Evolutionary conservation across 2,329 filamentous ascomycete genomes (phyloP).

Genomic region (Cytospora leucostoma): DNA sequence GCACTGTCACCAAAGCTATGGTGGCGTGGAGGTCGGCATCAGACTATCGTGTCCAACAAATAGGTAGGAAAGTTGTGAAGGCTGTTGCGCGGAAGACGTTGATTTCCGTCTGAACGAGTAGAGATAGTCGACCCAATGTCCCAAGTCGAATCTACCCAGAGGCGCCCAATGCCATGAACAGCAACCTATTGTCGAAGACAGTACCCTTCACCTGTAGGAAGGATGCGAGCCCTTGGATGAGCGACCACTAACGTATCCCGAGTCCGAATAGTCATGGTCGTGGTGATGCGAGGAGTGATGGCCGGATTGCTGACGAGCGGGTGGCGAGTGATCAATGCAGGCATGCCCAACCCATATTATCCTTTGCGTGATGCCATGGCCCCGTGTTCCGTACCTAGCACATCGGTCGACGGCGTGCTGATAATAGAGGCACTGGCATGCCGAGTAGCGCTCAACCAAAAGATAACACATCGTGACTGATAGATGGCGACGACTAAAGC

Average conservation of each 20-base stretch:
- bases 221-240: conserved; percentile 46
- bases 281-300: conserved; percentile 41
- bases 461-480: conserved; percentile 76
- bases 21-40: conserved; percentile 43
- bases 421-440: conserved; percentile 86
- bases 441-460: conserved; percentile 81
- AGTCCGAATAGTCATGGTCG: conserved; percentile 52
- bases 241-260: conserved; percentile 54
- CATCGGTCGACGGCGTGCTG: conserved; percentile 85
- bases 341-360: conserved; percentile 82
- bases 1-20: conserved; percentile 28
- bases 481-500: conserved; percentile 29
- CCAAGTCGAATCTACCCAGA: conserved; percentile 46
- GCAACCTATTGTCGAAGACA: conserved; percentile 54
- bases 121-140: conserved; percentile 51
- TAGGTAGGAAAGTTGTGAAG: conserved; percentile 52
- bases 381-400: conserved; percentile 69
- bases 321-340: conserved; percentile 59
- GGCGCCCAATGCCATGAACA: conserved; percentile 44
- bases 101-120: conserved; percentile 47
- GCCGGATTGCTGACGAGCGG: conserved; percentile 32
- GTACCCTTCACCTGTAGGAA: conserved; percentile 53
- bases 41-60: conserved; percentile 48
- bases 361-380: conserved; percentile 71
- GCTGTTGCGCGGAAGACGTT: conserved; percentile 40